A percentile compares a stretch with the other conserved stretches of the same genome.
Conservation (phyloP, 305 asterid species). For the Lippia alba region DNA sequence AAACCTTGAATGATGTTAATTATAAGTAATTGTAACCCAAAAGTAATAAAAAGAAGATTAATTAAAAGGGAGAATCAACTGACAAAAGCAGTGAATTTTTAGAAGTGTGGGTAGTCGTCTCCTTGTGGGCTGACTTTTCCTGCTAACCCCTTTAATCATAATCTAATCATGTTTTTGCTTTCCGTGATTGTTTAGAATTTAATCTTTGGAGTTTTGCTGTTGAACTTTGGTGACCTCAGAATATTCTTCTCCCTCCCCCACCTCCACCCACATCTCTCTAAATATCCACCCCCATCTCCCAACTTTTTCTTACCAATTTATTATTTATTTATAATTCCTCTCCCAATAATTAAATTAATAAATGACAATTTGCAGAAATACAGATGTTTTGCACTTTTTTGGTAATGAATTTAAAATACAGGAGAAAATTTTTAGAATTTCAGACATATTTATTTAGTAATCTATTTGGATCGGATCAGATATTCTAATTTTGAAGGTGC, state of each 20-base stretch:
- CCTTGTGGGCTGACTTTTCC: slow-evolving; percentile 89
- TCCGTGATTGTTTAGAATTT: slow-evolving; percentile 59
- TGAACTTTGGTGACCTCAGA: slow-evolving; percentile 66
- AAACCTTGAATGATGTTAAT: no score
- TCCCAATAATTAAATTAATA: background rate
- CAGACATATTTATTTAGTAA: no score
- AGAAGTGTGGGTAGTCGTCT: slow-evolving; percentile 71
- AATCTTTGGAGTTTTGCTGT: slow-evolving; percentile 78
- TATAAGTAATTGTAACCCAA: no score
- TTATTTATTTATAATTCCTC: slow-evolving; percentile 28
- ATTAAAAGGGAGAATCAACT: slow-evolving; percentile 42
- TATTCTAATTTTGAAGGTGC: no score
- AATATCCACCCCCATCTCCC: slow-evolving; percentile 38
- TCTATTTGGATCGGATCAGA: no score
- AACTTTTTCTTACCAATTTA: background rate
- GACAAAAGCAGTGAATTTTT: slow-evolving; percentile 81
- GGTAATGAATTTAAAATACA: no score
- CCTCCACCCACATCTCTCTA: slow-evolving; percentile 70
- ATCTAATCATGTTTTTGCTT: slow-evolving; percentile 74
- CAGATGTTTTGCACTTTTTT: no score
- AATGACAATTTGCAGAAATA: no score
- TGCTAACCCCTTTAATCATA: slow-evolving; percentile 63
- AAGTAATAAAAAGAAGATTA: no score
- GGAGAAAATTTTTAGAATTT: no score
- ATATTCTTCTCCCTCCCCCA: slow-evolving; percentile 68